phyloP scores from a whole-genome alignment of 768 basidiomycete genomes.

The Pulveroboletus sp. region DNA sequence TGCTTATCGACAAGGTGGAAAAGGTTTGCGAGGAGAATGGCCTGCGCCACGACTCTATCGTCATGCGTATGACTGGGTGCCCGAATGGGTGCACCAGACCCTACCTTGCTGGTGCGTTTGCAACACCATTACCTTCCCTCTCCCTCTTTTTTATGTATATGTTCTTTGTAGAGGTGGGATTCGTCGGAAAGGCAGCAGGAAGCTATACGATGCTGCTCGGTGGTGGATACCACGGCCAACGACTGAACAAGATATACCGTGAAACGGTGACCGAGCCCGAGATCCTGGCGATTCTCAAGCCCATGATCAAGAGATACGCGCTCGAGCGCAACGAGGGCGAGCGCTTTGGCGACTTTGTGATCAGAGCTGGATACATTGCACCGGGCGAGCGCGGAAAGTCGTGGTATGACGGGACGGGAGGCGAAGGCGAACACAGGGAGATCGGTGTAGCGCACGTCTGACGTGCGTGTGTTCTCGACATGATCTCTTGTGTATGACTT shows the following conservation, averaged over 20 bases:
- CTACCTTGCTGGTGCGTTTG: conserved; percentile 68
- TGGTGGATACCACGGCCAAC: conserved; percentile 90
- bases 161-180: conserved; percentile 73
- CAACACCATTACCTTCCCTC: background rate
- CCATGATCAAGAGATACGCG: conserved; percentile 95
- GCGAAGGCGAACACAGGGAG: conserved; percentile 58
- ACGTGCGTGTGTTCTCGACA: background rate
- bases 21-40: conserved; percentile 92
- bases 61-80: conserved; percentile 99
- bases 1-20: conserved; percentile 93
- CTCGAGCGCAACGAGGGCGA: conserved; percentile 83
- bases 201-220: conserved; percentile 93
- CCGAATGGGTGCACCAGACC: conserved; percentile 92
- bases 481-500: too few species aligned
- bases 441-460: conserved; percentile 12
- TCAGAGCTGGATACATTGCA: conserved; percentile 86
- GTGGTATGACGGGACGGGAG: conserved; percentile 85
- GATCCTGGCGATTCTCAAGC: conserved; percentile 80
- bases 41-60: conserved; percentile 87
- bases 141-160: background rate
- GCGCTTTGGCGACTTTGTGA: conserved; percentile 92
- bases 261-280: conserved; percentile 88
- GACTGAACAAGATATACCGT: conserved; percentile 94
- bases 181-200: conserved; percentile 94
- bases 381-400: conserved; percentile 66